Evolutionary conservation across 768 basidiomycete genomes (phyloP), one percentile per base, ranked within the genome.

Genomic region (Russula brevipes): DNA sequence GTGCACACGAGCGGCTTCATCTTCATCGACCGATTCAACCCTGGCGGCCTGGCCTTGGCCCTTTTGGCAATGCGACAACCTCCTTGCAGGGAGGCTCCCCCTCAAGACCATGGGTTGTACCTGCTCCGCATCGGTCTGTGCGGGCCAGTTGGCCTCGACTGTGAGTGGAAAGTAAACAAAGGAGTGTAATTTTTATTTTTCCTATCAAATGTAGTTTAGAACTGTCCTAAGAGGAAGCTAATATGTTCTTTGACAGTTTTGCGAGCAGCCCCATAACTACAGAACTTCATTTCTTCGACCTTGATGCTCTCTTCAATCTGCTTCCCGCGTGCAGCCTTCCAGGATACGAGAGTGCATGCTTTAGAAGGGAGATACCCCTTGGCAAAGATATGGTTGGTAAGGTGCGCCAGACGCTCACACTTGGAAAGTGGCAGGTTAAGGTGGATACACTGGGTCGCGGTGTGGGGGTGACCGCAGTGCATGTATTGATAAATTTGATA

Each of bases 301-400:
- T 47, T 67, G 44, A 62, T 67, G 35, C 71, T 59, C 55, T 76
- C 75, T n/a, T 69, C 73, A 12, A 76, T 42, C n/a, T 52, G 66
- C 54, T 67, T 72, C 47, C 80, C 79, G 46, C 78, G 78, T 3
- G 62, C 39, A 2, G 72, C 71, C 64, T 77, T 69, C 81, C 79
- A 81, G 70, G 75, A 73, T 30, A 81, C 80, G 36, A 73, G 66
- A 35, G 74, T 63, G 55, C 79, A 71, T 47, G 74, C 55, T 56
- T 77, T 71, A 17, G 70, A 62, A 6, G 75, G 69, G 31, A 75
- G 69, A 61, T 75, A 82, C 1, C 77, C 76, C 35, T 73, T 72
- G 33, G 57, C 63, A 72, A 81, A 82, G 64, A 81, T 72, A 61
- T 80, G 63, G 74, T 81, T 82, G 45, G 79, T 80, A 56, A 81